Evolutionary conservation across 768 basidiomycete species (phyloP).

Genomic region (Rhodotorula diobovata): DNA sequence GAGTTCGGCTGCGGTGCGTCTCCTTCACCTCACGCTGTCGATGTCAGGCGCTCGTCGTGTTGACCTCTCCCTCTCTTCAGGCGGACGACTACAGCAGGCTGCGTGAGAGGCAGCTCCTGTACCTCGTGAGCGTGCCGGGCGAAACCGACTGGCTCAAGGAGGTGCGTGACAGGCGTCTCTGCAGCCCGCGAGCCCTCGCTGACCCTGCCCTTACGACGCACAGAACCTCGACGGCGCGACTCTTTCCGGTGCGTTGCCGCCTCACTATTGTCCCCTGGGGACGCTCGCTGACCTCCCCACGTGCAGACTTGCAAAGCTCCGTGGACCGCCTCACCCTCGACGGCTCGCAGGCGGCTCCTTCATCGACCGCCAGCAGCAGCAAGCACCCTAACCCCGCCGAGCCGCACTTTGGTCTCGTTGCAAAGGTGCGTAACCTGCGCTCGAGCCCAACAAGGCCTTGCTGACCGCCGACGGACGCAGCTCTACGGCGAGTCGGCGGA

Average conservation of each 20-base stretch:
- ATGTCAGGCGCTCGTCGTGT: background rate
- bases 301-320: conserved; percentile 18
- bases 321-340: conserved; percentile 12
- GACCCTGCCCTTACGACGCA: background rate
- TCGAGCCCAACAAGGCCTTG: background rate
- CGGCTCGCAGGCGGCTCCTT: background rate
- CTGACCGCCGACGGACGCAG: background rate
- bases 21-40: background rate
- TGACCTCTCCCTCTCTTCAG: background rate
- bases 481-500: conserved; percentile 35
- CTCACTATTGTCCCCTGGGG: fast-evolving
- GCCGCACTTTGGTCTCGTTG: conserved; percentile 33
- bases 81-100: conserved; percentile 43
- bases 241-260: background rate
- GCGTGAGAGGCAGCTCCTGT: conserved; percentile 41
- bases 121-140: conserved; percentile 43
- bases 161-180: conserved; percentile 11
- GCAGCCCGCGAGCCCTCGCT: background rate
- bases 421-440: conserved; percentile 29
- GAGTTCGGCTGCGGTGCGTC: conserved; percentile 2
- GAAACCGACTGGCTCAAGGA: conserved; percentile 41
- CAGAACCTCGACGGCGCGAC: conserved; percentile 25
- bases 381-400: conserved; percentile 35
- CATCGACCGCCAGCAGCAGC: background rate
- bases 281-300: background rate